Evolutionary conservation across 257 asterid species (phyloP), one percentile per base, ranked within the genome.

Genomic region (Catharanthus roseus): DNA sequence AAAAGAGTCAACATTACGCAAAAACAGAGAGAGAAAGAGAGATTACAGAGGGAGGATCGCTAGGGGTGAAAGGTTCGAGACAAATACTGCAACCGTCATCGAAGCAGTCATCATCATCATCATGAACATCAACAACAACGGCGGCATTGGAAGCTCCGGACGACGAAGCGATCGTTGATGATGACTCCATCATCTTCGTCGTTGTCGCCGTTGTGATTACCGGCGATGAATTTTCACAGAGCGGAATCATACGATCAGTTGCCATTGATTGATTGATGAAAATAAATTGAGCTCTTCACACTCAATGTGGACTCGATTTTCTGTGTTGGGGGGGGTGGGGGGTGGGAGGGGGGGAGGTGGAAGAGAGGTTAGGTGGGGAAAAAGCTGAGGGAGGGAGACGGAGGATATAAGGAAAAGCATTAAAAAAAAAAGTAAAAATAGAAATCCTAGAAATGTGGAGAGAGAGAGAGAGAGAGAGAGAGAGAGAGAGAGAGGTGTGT

Each of bases 31-130:
- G 45, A 67, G 51, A 18, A 23, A 68, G 45, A 67, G 55, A 42
- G 49, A 57, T 47, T 71, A 79, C 83, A 33, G 74, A 24, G 23
- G 72, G 66, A 45, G 83, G 83, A 71, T 79, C 69, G 12, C 24
- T 29, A 2, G 72, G 67, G 58, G 36, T 58, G 77, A 79, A 79
- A 49, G 83, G 80, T 69, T 79, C 83, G 15, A 79, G 77, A 64
- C 83, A 79, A 54, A 79, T 79, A 68, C 80, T 79, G 44, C 83
- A 79, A 15, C 80, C 88, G 57, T 89, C 89, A 58, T 86, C 90
- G 69, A 60, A 76, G 77, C 74, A 50, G 39, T 83, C 95, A 45
- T 80, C 90, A 16, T 15, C 23, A 42, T 53, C 74, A 1, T 53
- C 60, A 4, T 18, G 67, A 18, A 10, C 62, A 10, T 18, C 79